Conservation (phyloP, 2,329 filamentous ascomycete genomes). For the Dothistroma septosporum region DNA sequence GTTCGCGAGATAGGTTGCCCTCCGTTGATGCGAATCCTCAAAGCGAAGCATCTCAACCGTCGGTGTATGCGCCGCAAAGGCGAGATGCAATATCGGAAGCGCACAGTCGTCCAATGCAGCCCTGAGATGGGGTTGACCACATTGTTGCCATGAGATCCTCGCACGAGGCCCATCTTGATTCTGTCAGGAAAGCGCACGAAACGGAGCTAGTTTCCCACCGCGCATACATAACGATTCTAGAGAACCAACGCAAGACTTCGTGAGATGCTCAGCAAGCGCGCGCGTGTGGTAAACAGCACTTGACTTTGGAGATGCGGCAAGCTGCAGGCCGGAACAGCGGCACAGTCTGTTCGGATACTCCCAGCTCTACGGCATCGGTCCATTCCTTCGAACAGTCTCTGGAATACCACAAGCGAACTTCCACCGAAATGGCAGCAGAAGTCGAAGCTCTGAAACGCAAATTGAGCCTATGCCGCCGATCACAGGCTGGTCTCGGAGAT, state of each 20-base stretch:
- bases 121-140: constrained; percentile 24
- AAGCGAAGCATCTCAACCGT: background rate
- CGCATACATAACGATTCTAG: constrained; percentile 38
- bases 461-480: constrained; percentile 33
- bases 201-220: constrained; percentile 39
- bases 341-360: constrained; percentile 8
- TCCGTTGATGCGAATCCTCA: background rate
- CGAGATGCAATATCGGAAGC: background rate
- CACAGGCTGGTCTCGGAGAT: constrained; percentile 35
- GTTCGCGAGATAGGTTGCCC: background rate
- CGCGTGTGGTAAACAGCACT: background rate
- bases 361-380: constrained; percentile 19
- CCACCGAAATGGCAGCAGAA: constrained; percentile 30
- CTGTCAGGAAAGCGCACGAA: constrained; percentile 37
- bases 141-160: constrained; percentile 36
- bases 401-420: constrained; percentile 30
- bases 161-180: constrained; percentile 39
- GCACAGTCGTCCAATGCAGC: background rate
- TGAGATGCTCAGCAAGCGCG: background rate
- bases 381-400: constrained; percentile 23
- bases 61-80: background rate
- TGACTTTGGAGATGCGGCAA: constrained; percentile 21
- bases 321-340: background rate
- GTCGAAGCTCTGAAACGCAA: constrained; percentile 40
- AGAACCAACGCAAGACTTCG: constrained; percentile 26